Base-by-base conservation (phyloP, 1,284 basidiomycete species). In the Porodaedalea pini region DNA sequence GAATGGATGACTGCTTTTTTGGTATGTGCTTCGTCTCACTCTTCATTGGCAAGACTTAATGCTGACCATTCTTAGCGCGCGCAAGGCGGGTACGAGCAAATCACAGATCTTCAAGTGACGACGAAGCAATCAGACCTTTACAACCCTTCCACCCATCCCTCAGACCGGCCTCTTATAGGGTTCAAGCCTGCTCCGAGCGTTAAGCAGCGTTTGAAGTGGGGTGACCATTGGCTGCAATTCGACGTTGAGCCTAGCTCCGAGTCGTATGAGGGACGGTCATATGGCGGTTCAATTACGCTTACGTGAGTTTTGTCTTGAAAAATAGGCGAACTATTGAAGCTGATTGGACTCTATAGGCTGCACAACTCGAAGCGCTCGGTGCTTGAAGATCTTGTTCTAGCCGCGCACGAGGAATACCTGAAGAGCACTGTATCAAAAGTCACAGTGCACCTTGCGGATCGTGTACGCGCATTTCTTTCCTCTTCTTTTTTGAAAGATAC, bases 1-100 rank as follows among this genome's bases (percentile, higher is more conserved):
- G 57, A 59, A 8, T 59, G 57, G 57, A 59, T 59, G 37, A 4
- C n/a, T 43, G 51, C 52, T 19, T 59, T 59, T 25, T 31, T 59
- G n/a, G 57, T 59, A 47, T 17, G 52, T 37, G 13, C 21, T 8
- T 41, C 15, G 15, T 44, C 37, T 17, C 31, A 21, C 7, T n/a
- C 34, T 37, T 2, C 19, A 17, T 41, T 15, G 21, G n/a, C 0
- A 36, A 41, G 17, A 37, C 7, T 36, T 8, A 15, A 17, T 21
- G n/a, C 41, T 23, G 11, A 44, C 23, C 5, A 40, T 31, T 7
- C n/a, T 21, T 34, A 59, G 57, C 32, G 52, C 31, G 27, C 37
- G 6, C 43, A 41, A 29, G 27, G 41, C 4, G 44, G 13, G 13
- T 50, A 19, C 45, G 39, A 55, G 19, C 34, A 48, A 2, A 49